Base-by-base conservation (phyloP, 192 early-diverging fungal genomes). In the Piromyces sp. region DNA sequence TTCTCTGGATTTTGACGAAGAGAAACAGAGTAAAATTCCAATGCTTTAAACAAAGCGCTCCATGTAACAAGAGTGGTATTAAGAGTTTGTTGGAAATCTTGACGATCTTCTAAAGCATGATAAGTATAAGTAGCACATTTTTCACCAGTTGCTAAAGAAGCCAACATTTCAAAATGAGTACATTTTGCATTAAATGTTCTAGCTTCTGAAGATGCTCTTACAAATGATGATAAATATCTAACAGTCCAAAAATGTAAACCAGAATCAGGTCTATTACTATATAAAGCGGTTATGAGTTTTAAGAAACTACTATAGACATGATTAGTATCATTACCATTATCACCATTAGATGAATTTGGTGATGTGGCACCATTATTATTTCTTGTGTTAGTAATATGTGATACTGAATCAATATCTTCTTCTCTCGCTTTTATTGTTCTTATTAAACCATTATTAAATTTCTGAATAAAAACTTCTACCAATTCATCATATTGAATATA, bases 151-250 rank as follows among this genome's bases (percentile, higher is more conserved):
- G 96, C 91, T 30, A 99, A 86, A 0, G 96, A 90, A 28, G 92
- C 89, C 22, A 98, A 86, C 88, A 96, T 93, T 82, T 95, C 89
- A 80, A 95, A 90, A 84, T 94, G 95, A 4, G 92, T 90, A 37
- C 79, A 88, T 85, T 14, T 84, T 33, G 79, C 80, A 17, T 2
- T n/a, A 79, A 80, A 31, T 9, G 87, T 81, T 28, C 84, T 58
- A 9, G 87, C 85, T 68, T 91, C 90, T 30, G 86, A 81, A 40
- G 87, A 86, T 80, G 86, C 85, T 30, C 82, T 87, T 9, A 91
- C 26, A 81, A 91, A 91, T 17, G 83, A 83, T 31, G 84, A 82
- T 79, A 91, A 83, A 79, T 90, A 87, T 5, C 82, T 80, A 33
- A 87, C 85, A 9, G 84, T 89, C 94, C 94, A 95, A 86, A 93